Evolutionary conservation across 169 alveolate genomes (phyloP).

Genomic region (Eimeria sp.): DNA sequence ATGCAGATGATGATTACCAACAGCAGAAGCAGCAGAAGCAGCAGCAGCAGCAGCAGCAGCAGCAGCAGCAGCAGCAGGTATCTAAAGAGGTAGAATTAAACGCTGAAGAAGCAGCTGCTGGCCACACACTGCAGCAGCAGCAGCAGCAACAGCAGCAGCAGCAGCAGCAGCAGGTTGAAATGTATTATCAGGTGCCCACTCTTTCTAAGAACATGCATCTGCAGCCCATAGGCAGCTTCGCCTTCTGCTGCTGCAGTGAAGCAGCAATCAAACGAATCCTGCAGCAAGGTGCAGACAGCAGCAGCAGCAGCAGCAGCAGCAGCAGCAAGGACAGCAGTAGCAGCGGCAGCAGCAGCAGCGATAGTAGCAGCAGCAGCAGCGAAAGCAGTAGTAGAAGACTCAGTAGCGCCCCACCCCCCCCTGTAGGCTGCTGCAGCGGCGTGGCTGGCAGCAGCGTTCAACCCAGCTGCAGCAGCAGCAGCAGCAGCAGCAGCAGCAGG

Average conservation of each 20-base stretch:
- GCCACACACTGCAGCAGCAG: not conserved
- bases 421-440: not conserved
- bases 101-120: not conserved
- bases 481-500: slow-evolving; percentile 35
- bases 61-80: slow-evolving; percentile 1
- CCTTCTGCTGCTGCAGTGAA: slow-evolving; percentile 33
- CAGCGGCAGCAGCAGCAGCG: slow-evolving; percentile 43
- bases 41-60: not conserved
- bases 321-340: slow-evolving; percentile 12
- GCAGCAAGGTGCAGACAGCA: not conserved
- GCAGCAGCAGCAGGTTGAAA: slow-evolving; percentile 5
- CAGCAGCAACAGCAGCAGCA: slow-evolving; percentile 25
- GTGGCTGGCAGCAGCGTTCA: not conserved
- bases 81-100: not conserved
- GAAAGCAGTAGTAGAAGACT: not conserved
- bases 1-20: not conserved
- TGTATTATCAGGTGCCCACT: not conserved
- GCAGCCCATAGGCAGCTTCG: not conserved
- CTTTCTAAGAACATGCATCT: not conserved
- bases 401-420: not conserved
- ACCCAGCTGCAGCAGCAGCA: not conserved
- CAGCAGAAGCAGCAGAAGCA: not conserved
- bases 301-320: slow-evolving; percentile 61
- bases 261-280: not conserved
- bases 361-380: not conserved